Base-by-base conservation (phyloP, 176 grass and related monocot species). In the Dendrocalamus sinicus region DNA sequence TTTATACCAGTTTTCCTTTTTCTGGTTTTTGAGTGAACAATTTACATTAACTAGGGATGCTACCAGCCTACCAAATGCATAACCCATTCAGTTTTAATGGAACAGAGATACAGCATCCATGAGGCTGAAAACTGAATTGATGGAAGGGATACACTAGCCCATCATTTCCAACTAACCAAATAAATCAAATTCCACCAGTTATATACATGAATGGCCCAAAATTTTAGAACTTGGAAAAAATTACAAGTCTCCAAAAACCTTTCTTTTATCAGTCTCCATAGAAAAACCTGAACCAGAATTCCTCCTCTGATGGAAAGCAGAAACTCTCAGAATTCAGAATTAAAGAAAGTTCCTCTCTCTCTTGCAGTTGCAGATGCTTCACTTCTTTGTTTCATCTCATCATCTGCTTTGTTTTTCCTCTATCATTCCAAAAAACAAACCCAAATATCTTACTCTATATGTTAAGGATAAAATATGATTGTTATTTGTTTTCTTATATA, bases 21-120 rank as follows among this genome's bases (percentile, higher is more conserved):
- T 67, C 22, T 16, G n/a, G 4, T 8, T 72, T 20, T 57, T 72
- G 22, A 71, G 41, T 12, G 39, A 46, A 41, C 45, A 66, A 47
- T 73, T 68, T 67, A 22, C 50, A 80, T 41, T 70, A 44, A 81
- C 40, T 74, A 83, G 89, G 81, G 47, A 90, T 87, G 74, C n/a
- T n/a, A n/a, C n/a, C n/a, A n/a, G n/a, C n/a, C 69, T 58, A 66
- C 37, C 39, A 87, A 79, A 12, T 86, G 79, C 73, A 59, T 8
- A 41, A 60, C 64, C 84, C 80, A 83, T 83, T 67, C 79, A 6
- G 66, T 77, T 41, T 71, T 61, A 79, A 88, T 70, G 55, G 89
- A 83, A 28, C 78, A 47, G 57, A 62, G 13, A 9, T 41, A 43
- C 76, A 7, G 60, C 82, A 82, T 87, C 89, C 80, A 83, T 78